These are phyloP conservation scores for Kernera saxatilis DNA, from an alignment of 345 rosid species.

Conservation along the genomic window DNA sequence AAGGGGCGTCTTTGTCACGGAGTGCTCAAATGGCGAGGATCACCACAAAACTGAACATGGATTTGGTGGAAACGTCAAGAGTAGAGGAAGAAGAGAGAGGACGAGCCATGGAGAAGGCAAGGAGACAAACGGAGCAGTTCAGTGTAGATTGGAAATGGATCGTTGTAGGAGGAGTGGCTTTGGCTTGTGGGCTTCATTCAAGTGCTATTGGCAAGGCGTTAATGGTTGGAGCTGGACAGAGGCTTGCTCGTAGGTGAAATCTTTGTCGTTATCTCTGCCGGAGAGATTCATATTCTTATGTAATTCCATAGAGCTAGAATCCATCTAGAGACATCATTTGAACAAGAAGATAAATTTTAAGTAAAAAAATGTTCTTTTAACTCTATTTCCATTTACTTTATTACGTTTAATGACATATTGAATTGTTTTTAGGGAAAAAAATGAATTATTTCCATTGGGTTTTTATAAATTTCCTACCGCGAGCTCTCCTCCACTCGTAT, in stretches of 20 bases:
- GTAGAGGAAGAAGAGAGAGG: constrained; percentile 38
- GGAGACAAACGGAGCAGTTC: constrained; percentile 19
- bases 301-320: background rate
- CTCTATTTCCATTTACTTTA: too few species aligned
- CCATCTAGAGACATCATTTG: background rate
- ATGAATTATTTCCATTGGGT: too few species aligned
- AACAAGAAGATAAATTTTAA: too few species aligned
- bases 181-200: constrained; percentile 67
- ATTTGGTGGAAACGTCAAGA: constrained; percentile 32
- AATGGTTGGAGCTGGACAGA: constrained; percentile 72
- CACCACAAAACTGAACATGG: constrained; percentile 55
- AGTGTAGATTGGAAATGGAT: constrained; percentile 79
- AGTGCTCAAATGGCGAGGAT: constrained; percentile 65
- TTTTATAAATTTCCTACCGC: too few species aligned
- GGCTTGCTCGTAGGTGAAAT: constrained; percentile 69
- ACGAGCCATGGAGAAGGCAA: background rate
- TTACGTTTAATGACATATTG: too few species aligned
- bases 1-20: constrained; percentile 55
- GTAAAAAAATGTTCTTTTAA: too few species aligned
- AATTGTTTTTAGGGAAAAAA: too few species aligned
- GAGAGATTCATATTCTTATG: background rate
- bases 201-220: constrained; percentile 70
- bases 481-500: too few species aligned
- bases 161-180: constrained; percentile 73
- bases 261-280: background rate